These are phyloP conservation scores for Francoa sonchifolia DNA, from an alignment of 441 rosid species.

Conservation along the genomic window DNA sequence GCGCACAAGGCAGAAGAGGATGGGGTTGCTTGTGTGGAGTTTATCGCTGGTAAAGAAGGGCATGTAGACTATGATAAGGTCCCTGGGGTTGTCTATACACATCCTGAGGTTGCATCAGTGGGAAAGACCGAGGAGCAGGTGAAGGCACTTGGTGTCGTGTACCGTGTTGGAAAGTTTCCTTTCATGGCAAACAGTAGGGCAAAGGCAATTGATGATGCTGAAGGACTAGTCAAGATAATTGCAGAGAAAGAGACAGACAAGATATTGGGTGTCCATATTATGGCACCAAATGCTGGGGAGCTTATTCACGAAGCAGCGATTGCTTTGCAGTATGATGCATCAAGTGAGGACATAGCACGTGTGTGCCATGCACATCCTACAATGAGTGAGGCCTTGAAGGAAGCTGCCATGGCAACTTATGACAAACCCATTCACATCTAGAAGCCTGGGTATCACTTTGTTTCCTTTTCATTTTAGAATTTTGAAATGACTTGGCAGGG, in stretches of 20 bases:
- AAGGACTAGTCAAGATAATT: conserved; percentile 78
- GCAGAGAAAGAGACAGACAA: conserved; percentile 95
- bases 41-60: conserved; percentile 91
- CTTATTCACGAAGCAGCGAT: conserved; percentile 88
- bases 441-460: conserved; percentile 8
- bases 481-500: conserved; percentile 9
- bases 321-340: conserved; percentile 76
- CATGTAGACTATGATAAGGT: conserved; percentile 95
- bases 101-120: conserved; percentile 93
- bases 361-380: conserved; percentile 99
- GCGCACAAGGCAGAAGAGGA: conserved; percentile 99
- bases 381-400: conserved; percentile 98
- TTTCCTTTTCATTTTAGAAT: conserved; percentile 10
- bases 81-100: conserved; percentile 94
- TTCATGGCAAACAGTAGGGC: conserved; percentile 96
- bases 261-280: conserved; percentile 88
- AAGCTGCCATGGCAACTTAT: conserved; percentile 97
- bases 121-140: conserved; percentile 98
- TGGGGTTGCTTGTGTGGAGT: conserved; percentile 92
- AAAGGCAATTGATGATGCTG: conserved; percentile 88
- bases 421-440: conserved; percentile 97
- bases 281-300: conserved; percentile 94
- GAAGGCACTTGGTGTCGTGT: conserved; percentile 58
- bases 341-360: conserved; percentile 90
- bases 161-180: conserved; percentile 91